phyloP scores from a whole-genome alignment of 2,329 filamentous ascomycete genomes.

The Fusarium metavorans region DNA sequence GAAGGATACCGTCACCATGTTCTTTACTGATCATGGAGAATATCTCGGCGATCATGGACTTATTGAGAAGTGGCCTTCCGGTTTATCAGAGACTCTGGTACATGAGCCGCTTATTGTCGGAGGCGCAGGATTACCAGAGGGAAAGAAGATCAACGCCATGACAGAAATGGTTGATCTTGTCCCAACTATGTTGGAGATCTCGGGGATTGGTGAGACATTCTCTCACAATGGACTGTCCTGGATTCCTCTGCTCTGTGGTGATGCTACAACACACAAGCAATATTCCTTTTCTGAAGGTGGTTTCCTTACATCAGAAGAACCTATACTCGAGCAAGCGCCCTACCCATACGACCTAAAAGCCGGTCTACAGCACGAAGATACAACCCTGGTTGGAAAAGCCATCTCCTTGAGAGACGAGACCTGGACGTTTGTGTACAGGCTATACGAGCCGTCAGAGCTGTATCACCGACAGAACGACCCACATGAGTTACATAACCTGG shows the following conservation, averaged over 20 bases:
- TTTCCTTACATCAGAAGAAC: constrained; percentile 58
- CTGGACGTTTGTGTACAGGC: constrained; percentile 58
- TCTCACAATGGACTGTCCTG: constrained; percentile 55
- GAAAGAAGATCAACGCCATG: constrained; percentile 50
- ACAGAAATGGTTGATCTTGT: constrained; percentile 60
- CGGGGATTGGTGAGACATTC: constrained; percentile 53
- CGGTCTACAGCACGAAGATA: constrained; percentile 59
- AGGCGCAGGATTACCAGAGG: constrained; percentile 54
- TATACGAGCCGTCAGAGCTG: constrained; percentile 59
- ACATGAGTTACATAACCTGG: constrained; percentile 55
- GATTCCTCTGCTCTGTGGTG: constrained; percentile 44
- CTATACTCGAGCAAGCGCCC: constrained; percentile 56
- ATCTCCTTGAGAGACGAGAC: constrained; percentile 51
- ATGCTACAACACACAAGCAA: constrained; percentile 48
- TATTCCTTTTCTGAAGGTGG: constrained; percentile 59
- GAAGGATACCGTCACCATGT: constrained; percentile 56
- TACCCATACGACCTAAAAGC: constrained; percentile 62
- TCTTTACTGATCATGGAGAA: constrained; percentile 60
- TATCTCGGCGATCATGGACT: constrained; percentile 61
- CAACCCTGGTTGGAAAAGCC: constrained; percentile 56
- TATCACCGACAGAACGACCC: constrained; percentile 54
- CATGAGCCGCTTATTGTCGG: constrained; percentile 59
- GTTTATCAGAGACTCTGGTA: constrained; percentile 55
- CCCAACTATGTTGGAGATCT: constrained; percentile 56
- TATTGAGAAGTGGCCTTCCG: constrained; percentile 63